Evolutionary conservation across 805 yeast genomes (phyloP).

Genomic region (Candida montana): DNA sequence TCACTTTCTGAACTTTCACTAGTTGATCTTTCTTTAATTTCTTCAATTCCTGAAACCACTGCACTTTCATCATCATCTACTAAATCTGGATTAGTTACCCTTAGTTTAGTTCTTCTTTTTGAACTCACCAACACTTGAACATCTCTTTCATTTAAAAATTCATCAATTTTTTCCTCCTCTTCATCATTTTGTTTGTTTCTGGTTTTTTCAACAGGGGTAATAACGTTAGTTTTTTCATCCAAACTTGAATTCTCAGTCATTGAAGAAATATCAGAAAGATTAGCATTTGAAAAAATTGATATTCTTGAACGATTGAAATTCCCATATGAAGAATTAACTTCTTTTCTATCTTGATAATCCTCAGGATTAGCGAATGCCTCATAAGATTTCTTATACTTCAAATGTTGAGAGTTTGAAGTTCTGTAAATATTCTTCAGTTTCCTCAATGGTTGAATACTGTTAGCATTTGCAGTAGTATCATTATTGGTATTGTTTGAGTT

Average conservation of each 20-base stretch:
- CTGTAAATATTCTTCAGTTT: constrained; percentile 7
- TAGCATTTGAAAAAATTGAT: constrained; percentile 6
- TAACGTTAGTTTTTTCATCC: constrained; percentile 1
- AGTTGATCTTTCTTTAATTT: neutral
- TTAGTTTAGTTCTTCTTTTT: constrained; percentile 51
- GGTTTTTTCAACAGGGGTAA: neutral
- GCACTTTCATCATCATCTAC: constrained; percentile 11
- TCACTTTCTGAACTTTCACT: constrained; percentile 6
- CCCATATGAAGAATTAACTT: constrained; percentile 12
- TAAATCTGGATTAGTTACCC: constrained; percentile 59
- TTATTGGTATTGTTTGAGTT: neutral
- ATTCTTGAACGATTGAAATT: constrained; percentile 11
- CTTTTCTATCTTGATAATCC: constrained; percentile 20
- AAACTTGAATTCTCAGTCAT: neutral
- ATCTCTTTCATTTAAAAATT: constrained; percentile 46
- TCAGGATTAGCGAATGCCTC: constrained; percentile 23
- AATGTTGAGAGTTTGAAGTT: neutral
- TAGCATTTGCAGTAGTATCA: neutral
- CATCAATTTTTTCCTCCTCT: constrained; percentile 30
- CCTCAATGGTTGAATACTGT: constrained; percentile 1
- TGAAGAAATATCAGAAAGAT: constrained; percentile 4
- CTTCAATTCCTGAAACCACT: no score
- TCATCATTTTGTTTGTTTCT: constrained; percentile 6
- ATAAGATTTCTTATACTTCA: neutral
- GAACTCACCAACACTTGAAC: constrained; percentile 71